These are phyloP conservation scores for Scheffersomyces parashehatae DNA, from an alignment of 1,139 yeast species.

Conservation along the genomic window DNA sequence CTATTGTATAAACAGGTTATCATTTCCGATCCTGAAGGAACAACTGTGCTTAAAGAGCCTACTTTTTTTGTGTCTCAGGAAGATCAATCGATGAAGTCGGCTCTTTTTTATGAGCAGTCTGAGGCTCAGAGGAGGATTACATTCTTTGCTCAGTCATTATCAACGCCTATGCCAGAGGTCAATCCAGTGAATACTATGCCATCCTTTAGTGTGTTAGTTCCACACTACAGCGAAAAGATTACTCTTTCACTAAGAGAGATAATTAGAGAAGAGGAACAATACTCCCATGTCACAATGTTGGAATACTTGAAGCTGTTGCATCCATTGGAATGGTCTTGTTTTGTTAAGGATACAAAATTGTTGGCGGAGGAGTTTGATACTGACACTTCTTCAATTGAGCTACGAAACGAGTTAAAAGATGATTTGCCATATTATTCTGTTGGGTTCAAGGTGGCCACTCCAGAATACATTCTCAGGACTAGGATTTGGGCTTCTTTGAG, in stretches of 20 bases:
- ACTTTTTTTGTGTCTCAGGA: conserved; percentile 52
- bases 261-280: conserved; percentile 47
- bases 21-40: conserved; percentile 24
- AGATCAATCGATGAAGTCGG: conserved; percentile 41
- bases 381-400: conserved; percentile 24
- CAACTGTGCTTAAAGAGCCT: conserved; percentile 41
- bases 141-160: conserved; percentile 55
- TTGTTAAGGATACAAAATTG: conserved; percentile 50
- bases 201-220: conserved; percentile 50
- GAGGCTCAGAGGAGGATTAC: conserved; percentile 55
- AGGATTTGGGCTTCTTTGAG: conserved; percentile 60
- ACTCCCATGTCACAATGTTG: conserved; percentile 50
- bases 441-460: conserved; percentile 55
- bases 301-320: conserved; percentile 54
- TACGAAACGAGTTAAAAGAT: conserved; percentile 20
- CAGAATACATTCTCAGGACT: conserved; percentile 53
- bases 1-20: conserved; percentile 42
- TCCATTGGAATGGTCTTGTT: conserved; percentile 52
- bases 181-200: conserved; percentile 47
- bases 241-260: conserved; percentile 49
- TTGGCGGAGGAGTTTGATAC: conserved; percentile 47
- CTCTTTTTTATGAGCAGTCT: conserved; percentile 34
- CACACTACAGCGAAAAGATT: conserved; percentile 54
- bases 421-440: conserved; percentile 50
- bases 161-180: conserved; percentile 54